Conservation (phyloP, 257 asterid genomes). For the Cruciata laevipes region DNA sequence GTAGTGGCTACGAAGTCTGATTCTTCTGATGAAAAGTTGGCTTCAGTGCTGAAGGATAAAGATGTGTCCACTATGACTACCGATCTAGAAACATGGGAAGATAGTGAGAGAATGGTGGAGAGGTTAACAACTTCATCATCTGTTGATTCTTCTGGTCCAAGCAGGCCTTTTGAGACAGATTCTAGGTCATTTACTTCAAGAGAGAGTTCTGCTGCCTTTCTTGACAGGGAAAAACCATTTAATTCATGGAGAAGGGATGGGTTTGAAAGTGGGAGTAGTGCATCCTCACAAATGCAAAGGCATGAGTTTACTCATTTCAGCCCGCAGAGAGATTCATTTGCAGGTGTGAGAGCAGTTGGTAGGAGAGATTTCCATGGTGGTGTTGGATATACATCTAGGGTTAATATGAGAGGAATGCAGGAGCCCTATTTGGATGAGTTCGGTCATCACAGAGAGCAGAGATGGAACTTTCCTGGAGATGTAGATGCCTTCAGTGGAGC, state of each 20-base stretch:
- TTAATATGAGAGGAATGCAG: constrained; percentile 38
- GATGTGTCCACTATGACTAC: constrained; percentile 27
- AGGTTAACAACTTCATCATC: constrained; percentile 44
- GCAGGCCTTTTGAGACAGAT: constrained; percentile 49
- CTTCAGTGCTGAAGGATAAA: constrained; percentile 38
- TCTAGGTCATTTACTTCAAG: constrained; percentile 43
- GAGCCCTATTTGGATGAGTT: constrained; percentile 61
- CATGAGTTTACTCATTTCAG: constrained; percentile 56
- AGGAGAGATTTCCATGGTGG: constrained; percentile 63
- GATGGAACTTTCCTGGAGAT: constrained; percentile 60
- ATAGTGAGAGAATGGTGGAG: constrained; percentile 72
- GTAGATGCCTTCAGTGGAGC: constrained; percentile 46
- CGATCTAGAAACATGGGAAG: constrained; percentile 80
- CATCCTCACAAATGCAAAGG: constrained; percentile 38
- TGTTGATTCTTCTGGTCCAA: constrained; percentile 41
- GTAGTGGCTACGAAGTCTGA: constrained; percentile 39
- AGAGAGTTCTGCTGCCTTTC: constrained; percentile 47
- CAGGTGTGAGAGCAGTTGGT: constrained; percentile 46
- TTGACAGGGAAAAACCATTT: constrained; percentile 51
- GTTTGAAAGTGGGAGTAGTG: constrained; percentile 43
- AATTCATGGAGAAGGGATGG: constrained; percentile 67
- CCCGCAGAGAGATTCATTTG: constrained; percentile 56
- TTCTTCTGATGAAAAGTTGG: constrained; percentile 41
- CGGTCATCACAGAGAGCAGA: constrained; percentile 53
- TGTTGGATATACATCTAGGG: constrained; percentile 49